phyloP scores from a whole-genome alignment of 2,329 filamentous ascomycete genomes.

The Fusarium clavum region DNA sequence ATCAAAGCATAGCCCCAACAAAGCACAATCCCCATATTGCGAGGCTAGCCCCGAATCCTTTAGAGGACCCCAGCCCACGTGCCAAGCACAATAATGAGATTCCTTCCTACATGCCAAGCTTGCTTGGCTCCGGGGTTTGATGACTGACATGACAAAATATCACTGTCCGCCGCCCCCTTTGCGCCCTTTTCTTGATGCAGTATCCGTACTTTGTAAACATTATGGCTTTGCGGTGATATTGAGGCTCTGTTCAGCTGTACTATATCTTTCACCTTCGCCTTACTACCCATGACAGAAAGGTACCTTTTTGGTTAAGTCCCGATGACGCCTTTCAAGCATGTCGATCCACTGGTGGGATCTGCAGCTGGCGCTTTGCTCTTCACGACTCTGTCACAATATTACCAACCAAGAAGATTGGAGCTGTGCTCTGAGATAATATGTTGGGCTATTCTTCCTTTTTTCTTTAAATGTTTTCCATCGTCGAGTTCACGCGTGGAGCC shows the following conservation, averaged over 20 bases:
- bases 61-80: neutral
- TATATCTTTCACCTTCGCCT: neutral
- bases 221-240: neutral
- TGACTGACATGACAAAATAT: neutral
- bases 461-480: slow-evolving; percentile 27
- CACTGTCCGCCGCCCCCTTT: neutral
- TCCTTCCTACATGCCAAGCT: slow-evolving; percentile 19
- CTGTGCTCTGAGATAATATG: slow-evolving; percentile 50
- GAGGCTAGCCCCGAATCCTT: neutral
- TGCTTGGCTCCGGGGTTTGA: neutral
- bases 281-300: neutral
- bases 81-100: slow-evolving; percentile 8
- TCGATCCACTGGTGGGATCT: slow-evolving; percentile 8
- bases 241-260: neutral
- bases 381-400: slow-evolving; percentile 36
- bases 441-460: slow-evolving; percentile 47
- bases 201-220: neutral
- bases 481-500: neutral
- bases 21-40: too few relatives aligned
- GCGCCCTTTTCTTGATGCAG: neutral
- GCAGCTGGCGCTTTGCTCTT: slow-evolving; percentile 43
- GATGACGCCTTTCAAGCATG: neutral
- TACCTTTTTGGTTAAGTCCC: neutral
- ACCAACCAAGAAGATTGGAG: slow-evolving; percentile 41
- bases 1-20: neutral